Evolutionary conservation across 2,329 filamentous ascomycete genomes (phyloP).

Genomic region (Stagonosporopsis cucurbitacearum): DNA sequence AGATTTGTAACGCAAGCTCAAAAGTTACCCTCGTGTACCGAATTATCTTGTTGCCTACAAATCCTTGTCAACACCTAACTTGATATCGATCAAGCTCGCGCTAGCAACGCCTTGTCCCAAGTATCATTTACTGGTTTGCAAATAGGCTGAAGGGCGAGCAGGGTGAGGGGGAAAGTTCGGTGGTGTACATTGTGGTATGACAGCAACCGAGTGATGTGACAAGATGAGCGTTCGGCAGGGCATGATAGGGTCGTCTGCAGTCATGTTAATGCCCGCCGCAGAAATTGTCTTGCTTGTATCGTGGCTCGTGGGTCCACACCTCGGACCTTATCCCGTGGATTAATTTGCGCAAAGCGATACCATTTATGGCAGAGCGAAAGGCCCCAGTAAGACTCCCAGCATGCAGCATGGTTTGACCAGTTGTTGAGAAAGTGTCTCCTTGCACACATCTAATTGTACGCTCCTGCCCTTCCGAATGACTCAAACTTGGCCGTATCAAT

Average conservation of each 20-base stretch:
- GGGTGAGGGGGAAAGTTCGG: background rate
- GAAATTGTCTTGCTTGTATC: background rate
- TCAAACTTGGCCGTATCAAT: too few relatives aligned
- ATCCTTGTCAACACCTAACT: background rate
- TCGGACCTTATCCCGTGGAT: background rate
- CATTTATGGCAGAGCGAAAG: too few relatives aligned
- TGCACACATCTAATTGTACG: background rate
- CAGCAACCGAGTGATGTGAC: background rate
- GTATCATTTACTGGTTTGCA: too few relatives aligned
- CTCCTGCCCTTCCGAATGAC: background rate
- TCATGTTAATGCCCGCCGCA: background rate
- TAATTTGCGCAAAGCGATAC: background rate
- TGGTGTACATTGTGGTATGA: conserved; percentile 3
- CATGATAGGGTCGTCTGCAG: background rate
- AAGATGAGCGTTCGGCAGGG: background rate
- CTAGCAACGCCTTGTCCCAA: background rate
- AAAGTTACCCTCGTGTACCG: too few relatives aligned
- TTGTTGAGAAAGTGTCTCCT: background rate
- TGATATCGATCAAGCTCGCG: background rate
- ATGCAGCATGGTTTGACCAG: background rate
- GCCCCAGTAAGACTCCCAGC: background rate
- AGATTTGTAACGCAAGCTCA: too few relatives aligned
- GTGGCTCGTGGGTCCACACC: background rate
- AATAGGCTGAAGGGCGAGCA: too few relatives aligned
- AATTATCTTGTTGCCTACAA: too few relatives aligned